Evolutionary conservation across 2,329 filamentous ascomycete species (phyloP).

Genomic region (Dryadomyces sulphureus): DNA sequence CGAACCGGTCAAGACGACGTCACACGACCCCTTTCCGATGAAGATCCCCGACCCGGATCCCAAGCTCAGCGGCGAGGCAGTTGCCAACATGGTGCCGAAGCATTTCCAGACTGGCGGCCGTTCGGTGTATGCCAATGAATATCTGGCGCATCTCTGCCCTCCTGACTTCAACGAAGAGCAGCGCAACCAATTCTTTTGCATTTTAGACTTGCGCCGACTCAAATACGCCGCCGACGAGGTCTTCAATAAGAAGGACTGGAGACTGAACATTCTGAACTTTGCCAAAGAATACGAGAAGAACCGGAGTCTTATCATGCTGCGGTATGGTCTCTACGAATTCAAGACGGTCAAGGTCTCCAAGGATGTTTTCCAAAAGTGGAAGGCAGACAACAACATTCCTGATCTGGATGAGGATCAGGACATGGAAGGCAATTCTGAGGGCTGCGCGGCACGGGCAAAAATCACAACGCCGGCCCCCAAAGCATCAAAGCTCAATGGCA

Average conservation of each 20-base stretch:
- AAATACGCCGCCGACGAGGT: constrained; percentile 49
- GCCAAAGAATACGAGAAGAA: constrained; percentile 52
- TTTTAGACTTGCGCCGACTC: constrained; percentile 44
- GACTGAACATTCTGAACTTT: constrained; percentile 46
- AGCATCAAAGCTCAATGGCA: constrained; percentile 17
- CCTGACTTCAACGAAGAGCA: constrained; percentile 42
- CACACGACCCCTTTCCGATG: constrained; percentile 41
- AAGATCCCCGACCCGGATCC: constrained; percentile 42
- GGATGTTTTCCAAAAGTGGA: constrained; percentile 43
- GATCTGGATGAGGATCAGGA: constrained; percentile 33
- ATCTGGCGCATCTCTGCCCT: constrained; percentile 40
- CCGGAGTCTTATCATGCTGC: constrained; percentile 43
- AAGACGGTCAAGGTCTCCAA: constrained; percentile 45
- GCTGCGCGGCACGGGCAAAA: constrained; percentile 6
- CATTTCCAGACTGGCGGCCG: constrained; percentile 31
- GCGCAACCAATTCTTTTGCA: constrained; percentile 47
- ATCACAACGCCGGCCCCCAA: constrained; percentile 12
- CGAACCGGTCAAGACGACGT: constrained; percentile 32
- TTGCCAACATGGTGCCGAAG: constrained; percentile 38
- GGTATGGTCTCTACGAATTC: constrained; percentile 48
- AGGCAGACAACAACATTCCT: constrained; percentile 38
- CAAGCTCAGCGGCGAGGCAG: constrained; percentile 38
- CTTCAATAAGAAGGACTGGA: constrained; percentile 46
- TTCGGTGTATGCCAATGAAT: constrained; percentile 46
- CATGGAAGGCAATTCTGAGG: constrained; percentile 5